A percentile compares a stretch with the other conserved stretches of the same genome.
Conservation (phyloP, 768 basidiomycete species). For the Auricularia heimuer region DNA sequence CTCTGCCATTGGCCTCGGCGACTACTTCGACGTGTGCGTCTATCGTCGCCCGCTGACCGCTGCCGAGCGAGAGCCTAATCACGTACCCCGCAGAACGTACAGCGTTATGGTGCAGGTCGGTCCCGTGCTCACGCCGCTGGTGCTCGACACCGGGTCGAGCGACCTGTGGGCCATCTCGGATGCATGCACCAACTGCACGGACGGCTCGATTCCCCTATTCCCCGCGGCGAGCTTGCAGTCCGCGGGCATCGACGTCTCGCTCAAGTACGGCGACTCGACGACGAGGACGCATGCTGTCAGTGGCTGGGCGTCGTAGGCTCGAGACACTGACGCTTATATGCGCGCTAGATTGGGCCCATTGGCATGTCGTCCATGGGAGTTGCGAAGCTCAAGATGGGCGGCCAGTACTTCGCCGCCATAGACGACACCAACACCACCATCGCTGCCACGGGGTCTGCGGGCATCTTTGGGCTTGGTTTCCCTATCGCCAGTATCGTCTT, state of each 20-base stretch:
- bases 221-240: constrained; percentile 36
- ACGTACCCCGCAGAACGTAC: constrained; percentile 40
- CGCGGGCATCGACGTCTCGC: constrained; percentile 33
- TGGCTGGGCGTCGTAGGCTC: background rate
- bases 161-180: constrained; percentile 67
- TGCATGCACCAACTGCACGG: constrained; percentile 37
- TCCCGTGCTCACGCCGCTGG: constrained; percentile 38
- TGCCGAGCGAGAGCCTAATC: background rate
- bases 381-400: constrained; percentile 37
- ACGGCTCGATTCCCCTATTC: constrained; percentile 35
- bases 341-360: constrained; percentile 35
- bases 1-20: constrained; percentile 43
- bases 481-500: constrained; percentile 45
- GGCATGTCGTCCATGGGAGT: constrained; percentile 49
- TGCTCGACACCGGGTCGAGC: constrained; percentile 70
- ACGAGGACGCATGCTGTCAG: constrained; percentile 55
- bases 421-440: constrained; percentile 60
- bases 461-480: constrained; percentile 70
- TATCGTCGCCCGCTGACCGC: background rate
- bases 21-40: constrained; percentile 53
- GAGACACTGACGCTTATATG: background rate
- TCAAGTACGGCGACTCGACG: constrained; percentile 62
- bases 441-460: constrained; percentile 43
- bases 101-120: constrained; percentile 52
- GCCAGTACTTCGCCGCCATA: constrained; percentile 58